These are phyloP conservation scores for Jatropha curcas DNA, from an alignment of 345 rosid genomes.

Conservation along the genomic window DNA sequence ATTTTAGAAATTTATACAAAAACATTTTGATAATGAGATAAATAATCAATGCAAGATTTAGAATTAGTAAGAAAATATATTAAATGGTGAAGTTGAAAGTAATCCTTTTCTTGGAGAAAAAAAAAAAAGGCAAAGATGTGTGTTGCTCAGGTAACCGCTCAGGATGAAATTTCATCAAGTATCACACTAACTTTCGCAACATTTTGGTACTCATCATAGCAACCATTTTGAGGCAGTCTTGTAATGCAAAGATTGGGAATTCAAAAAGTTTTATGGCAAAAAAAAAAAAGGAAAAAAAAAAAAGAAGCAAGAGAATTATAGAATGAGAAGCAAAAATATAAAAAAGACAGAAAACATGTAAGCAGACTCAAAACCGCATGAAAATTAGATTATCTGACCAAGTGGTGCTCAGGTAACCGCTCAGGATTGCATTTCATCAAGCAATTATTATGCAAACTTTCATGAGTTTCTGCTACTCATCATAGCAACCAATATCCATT, in stretches of 20 bases:
- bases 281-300: neutral
- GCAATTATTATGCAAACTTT: slow-evolving; percentile 14
- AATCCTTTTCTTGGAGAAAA: neutral
- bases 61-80: neutral
- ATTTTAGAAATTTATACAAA: neutral
- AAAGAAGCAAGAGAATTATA: neutral
- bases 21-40: neutral
- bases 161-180: slow-evolving; percentile 12
- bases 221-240: neutral
- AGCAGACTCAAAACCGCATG: neutral
- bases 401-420: slow-evolving; percentile 30
- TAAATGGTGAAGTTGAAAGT: neutral
- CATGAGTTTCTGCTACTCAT: slow-evolving; percentile 24
- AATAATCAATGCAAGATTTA: neutral
- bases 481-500: slow-evolving; percentile 24
- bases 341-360: neutral
- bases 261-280: neutral
- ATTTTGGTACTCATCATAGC: slow-evolving; percentile 14
- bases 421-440: slow-evolving; percentile 27
- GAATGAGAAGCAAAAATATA: neutral
- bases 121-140: neutral
- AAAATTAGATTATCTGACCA: neutral
- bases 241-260: neutral
- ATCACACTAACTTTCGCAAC: neutral
- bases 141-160: slow-evolving; percentile 14